Percentiles rank a stretch among this genome's conserved stretches.
Conservation (phyloP, 2,329 filamentous ascomycete genomes). For the Ascochyta koolunga region DNA sequence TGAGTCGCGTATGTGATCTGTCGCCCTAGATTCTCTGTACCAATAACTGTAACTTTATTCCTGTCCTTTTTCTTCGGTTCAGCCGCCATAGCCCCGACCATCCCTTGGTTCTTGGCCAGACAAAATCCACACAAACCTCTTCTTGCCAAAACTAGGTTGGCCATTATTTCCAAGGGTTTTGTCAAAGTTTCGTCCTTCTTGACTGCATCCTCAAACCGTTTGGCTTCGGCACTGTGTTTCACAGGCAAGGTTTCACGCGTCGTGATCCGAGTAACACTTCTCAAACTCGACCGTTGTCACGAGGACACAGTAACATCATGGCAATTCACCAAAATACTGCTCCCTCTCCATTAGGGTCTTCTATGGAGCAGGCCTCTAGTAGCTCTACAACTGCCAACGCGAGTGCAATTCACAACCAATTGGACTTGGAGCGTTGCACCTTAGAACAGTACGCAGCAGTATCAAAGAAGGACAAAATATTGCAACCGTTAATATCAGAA, state of each 20-base stretch:
- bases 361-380: neutral
- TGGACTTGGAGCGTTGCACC: slow-evolving; percentile 3
- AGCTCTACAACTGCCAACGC: neutral
- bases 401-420: neutral
- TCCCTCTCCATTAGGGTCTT: slow-evolving; percentile 9
- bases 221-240: slow-evolving; percentile 25
- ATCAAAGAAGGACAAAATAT: slow-evolving; percentile 1
- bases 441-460: neutral
- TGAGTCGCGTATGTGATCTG: slow-evolving; percentile 17
- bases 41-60: slow-evolving; percentile 12
- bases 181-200: slow-evolving; percentile 17
- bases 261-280: slow-evolving; percentile 17
- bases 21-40: slow-evolving; percentile 8
- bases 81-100: slow-evolving; percentile 4
- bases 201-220: slow-evolving; percentile 14
- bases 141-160: neutral
- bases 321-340: slow-evolving; percentile 14
- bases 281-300: slow-evolving; percentile 17
- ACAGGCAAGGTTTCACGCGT: slow-evolving; percentile 14
- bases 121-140: neutral
- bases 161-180: slow-evolving; percentile 4
- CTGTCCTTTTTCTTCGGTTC: slow-evolving; percentile 4
- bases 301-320: slow-evolving; percentile 18
- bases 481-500: slow-evolving; percentile 11
- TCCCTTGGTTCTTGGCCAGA: slow-evolving; percentile 12